Conservation (phyloP, 176 grass and related monocot species). For the Themeda triandra region DNA sequence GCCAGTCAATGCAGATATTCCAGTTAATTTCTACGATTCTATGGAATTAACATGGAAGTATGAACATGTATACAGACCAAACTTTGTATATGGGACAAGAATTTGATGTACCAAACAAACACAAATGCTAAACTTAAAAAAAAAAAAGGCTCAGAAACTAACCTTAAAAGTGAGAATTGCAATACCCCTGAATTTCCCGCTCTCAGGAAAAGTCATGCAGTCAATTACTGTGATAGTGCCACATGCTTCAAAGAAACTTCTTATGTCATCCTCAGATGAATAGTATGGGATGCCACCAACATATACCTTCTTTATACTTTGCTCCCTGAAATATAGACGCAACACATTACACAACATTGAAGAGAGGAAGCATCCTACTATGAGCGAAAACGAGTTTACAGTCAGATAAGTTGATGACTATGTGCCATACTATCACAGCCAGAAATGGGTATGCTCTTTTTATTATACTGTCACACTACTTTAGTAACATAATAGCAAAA, state of each 20-base stretch:
- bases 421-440: background rate
- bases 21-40: background rate
- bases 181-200: slow-evolving; percentile 87
- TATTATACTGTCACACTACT: background rate
- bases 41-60: slow-evolving; percentile 1
- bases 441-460: background rate
- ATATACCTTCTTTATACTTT: slow-evolving; percentile 80
- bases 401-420: background rate
- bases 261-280: slow-evolving; percentile 91
- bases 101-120: background rate
- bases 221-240: slow-evolving; percentile 71
- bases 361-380: background rate
- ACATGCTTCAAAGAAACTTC: slow-evolving; percentile 83
- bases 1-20: background rate
- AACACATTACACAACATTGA: background rate
- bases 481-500: background rate
- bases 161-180: slow-evolving; percentile 97
- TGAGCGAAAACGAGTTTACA: background rate
- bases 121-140: background rate
- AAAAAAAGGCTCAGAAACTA: slow-evolving; percentile 7
- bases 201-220: slow-evolving; percentile 92
- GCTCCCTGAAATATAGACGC: slow-evolving; percentile 47
- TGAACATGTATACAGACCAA: background rate
- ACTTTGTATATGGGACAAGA: background rate
- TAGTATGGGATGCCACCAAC: slow-evolving; percentile 97